phyloP scores from a whole-genome alignment of 306 rosid genomes.

The Dalbergia cochinchinensis region DNA sequence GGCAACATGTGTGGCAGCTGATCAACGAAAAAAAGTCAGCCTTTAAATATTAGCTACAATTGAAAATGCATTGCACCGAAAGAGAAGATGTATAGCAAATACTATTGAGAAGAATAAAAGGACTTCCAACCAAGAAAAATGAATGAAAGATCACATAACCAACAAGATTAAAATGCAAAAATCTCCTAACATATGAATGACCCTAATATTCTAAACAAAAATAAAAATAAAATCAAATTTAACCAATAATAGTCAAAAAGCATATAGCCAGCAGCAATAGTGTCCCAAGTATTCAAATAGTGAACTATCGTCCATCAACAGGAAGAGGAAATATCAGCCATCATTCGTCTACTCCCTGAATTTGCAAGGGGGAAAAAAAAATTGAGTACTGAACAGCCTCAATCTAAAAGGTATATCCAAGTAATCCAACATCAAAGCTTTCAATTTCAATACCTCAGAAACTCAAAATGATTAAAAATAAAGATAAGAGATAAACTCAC shows the following conservation, averaged over 20 bases:
- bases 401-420: constrained; percentile 8
- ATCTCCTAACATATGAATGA: constrained; percentile 9
- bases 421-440: not conserved
- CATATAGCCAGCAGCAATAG: constrained; percentile 7
- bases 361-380: not conserved
- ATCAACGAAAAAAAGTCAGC: constrained; percentile 55
- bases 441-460: not conserved
- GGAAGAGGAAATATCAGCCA: constrained; percentile 30
- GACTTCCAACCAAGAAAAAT: constrained; percentile 26
- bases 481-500: constrained; percentile 57
- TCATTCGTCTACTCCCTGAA: constrained; percentile 17
- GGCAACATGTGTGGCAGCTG: constrained; percentile 99
- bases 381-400: not conserved
- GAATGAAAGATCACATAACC: constrained; percentile 26
- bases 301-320: constrained; percentile 14
- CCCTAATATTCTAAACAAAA: not conserved
- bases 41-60: constrained; percentile 43
- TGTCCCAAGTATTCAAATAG: constrained; percentile 16
- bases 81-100: constrained; percentile 34
- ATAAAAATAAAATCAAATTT: not conserved
- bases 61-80: constrained; percentile 20
- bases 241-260: not conserved
- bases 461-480: constrained; percentile 12
- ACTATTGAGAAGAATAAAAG: not conserved
- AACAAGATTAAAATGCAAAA: constrained; percentile 25